Base-by-base conservation (phyloP, 495 filamentous ascomycete species). In the Sabuloglossum arenarium region DNA sequence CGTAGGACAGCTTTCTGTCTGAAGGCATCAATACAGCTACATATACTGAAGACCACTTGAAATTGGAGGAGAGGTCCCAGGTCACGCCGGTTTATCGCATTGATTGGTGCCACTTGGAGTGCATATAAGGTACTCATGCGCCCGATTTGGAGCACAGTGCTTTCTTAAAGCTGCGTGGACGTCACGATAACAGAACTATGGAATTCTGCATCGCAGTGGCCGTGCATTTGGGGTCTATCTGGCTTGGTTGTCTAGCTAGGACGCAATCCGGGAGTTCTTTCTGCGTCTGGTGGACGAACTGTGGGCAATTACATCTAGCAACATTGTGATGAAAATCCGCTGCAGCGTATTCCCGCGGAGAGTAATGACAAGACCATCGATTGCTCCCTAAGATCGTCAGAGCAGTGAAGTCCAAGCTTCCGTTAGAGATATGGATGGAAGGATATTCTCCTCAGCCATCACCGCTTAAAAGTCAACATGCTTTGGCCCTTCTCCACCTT, bases 401-500 rank as follows among this genome's bases (percentile, higher is more conserved):
- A n/a, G n/a, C n/a, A n/a, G 34, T 16, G 34, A 39, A 16, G 8
- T 39, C 34, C 34, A 8, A 39, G 8, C 8, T 8, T 39, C 8
- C 8, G 16, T 8, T 39, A 16, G 16, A 39, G 8, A 16, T 8
- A 39, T 39, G 34, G 16, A 39, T 39, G 34, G 34, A 39, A 8
- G 34, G 16, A 39, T 39, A 39, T 8, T 8, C 8, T 19, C 8
- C 8, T 21, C 46, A 51, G 8, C 25, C 19, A 12, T 54, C 52
- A 54, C 31, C 8, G 23, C 24, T 81, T 79, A 72, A 91, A 90
- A 24, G 71, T 74, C 58, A 90, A 70, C 57, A 77, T 84, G 60
- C 74, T 85, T 65, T 91, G 86, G 14, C 84, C 84, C 60, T 79
- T 88, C 65, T 88, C 86, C 24, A 78, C 66, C 70, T 79, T 85